Percentiles rank a stretch among this genome's conserved stretches.
phyloP scores from a whole-genome alignment of 2,329 filamentous ascomycete species.

The Exophiala oligosperma region DNA sequence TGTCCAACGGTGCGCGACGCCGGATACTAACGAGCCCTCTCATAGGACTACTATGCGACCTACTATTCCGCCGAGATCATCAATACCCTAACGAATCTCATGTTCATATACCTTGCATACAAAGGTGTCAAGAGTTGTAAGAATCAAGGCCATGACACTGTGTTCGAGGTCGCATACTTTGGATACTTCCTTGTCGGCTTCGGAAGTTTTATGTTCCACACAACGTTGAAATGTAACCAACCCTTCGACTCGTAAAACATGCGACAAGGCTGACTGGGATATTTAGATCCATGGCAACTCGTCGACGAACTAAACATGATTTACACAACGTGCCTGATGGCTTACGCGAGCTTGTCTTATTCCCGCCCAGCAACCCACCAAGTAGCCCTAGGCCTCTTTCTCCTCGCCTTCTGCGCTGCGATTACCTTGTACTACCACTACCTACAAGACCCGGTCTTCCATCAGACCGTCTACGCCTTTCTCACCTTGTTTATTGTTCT shows the following conservation, averaged over 20 bases:
- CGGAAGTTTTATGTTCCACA: constrained; percentile 64
- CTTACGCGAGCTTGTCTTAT: constrained; percentile 74
- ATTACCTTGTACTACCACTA: constrained; percentile 82
- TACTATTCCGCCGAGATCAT: constrained; percentile 75
- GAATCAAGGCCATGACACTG: constrained; percentile 68
- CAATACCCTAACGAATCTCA: constrained; percentile 77
- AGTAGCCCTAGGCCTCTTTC: constrained; percentile 55
- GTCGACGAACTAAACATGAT: constrained; percentile 72
- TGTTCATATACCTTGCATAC: constrained; percentile 76
- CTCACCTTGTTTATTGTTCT: constrained; percentile 70
- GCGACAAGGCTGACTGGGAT: background rate
- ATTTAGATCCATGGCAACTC: constrained; percentile 66
- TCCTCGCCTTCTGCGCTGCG: constrained; percentile 59
- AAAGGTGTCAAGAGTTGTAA: constrained; percentile 75
- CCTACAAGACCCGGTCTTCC: constrained; percentile 78
- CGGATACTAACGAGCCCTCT: background rate
- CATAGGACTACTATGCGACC: constrained; percentile 72
- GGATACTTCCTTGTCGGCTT: constrained; percentile 63
- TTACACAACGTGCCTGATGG: constrained; percentile 70
- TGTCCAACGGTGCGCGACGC: background rate
- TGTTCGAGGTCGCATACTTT: constrained; percentile 69
- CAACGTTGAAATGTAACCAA: constrained; percentile 60
- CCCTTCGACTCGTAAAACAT: background rate
- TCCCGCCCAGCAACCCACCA: constrained; percentile 55
- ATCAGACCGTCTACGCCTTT: constrained; percentile 75